Evolutionary conservation across 139 green algal species (phyloP).

Genomic region (Deuterostichococcus epilithicus): DNA sequence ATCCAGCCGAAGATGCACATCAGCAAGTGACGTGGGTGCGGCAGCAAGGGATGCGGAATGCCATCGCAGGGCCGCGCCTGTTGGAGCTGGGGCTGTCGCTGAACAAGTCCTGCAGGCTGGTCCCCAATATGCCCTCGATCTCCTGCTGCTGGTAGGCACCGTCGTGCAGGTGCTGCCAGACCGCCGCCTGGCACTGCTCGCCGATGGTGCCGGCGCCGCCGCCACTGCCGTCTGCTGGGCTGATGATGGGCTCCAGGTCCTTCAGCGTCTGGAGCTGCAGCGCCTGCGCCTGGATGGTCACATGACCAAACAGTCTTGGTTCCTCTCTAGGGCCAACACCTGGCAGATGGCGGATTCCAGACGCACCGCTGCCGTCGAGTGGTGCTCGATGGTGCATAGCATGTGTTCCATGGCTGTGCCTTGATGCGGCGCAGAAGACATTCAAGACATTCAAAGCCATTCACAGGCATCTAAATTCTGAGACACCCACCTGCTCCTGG

Average conservation of each 20-base stretch:
- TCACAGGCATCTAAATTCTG: constrained; percentile 3
- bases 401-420: too few species aligned
- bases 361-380: too few species aligned
- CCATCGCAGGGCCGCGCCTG: background rate
- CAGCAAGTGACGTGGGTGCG: too few species aligned
- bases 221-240: constrained; percentile 9
- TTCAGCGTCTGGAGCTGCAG: constrained; percentile 26
- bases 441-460: background rate
- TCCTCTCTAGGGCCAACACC: background rate
- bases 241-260: constrained; percentile 44
- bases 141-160: constrained; percentile 49
- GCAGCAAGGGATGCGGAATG: too few species aligned
- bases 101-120: constrained; percentile 52
- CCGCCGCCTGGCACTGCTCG: constrained; percentile 26
- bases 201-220: constrained; percentile 10
- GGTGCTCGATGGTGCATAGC: too few species aligned
- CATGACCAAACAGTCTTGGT: background rate
- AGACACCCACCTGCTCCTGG: constrained; percentile 20
- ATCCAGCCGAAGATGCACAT: background rate
- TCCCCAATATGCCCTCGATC: constrained; percentile 57
- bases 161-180: constrained; percentile 59
- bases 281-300: constrained; percentile 13
- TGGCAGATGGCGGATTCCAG: too few species aligned
- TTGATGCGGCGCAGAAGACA: too few species aligned
- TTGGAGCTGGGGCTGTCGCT: constrained; percentile 30